These are phyloP conservation scores for Talaromyces rugulosus DNA, from an alignment of 2,329 filamentous ascomycete genomes.

Conservation along the genomic window DNA sequence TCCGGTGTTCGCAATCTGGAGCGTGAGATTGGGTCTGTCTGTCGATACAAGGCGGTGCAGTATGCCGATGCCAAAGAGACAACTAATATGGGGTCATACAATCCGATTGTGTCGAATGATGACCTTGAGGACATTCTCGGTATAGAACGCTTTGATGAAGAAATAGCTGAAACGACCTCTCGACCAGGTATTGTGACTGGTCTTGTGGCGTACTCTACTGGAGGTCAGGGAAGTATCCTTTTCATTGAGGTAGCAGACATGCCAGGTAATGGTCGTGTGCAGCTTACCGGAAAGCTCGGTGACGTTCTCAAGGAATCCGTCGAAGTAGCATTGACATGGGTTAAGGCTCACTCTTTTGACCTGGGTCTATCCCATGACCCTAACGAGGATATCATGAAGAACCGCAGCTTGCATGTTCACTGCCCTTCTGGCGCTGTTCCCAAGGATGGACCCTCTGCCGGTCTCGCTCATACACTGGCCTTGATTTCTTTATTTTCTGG, in stretches of 20 bases:
- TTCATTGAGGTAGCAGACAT: slow-evolving; percentile 99
- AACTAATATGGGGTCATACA: slow-evolving; percentile 65
- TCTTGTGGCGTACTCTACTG: slow-evolving; percentile 87
- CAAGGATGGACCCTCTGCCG: slow-evolving; percentile 81
- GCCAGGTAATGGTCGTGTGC: slow-evolving; percentile 86
- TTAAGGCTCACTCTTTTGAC: slow-evolving; percentile 91
- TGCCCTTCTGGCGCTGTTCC: slow-evolving; percentile 93
- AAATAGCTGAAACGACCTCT: slow-evolving; percentile 79
- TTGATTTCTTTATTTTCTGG: slow-evolving; percentile 85
- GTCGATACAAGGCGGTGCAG: slow-evolving; percentile 91
- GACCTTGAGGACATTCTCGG: slow-evolving; percentile 90
- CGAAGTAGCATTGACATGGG: slow-evolving; percentile 93
- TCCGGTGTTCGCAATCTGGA: slow-evolving; percentile 94
- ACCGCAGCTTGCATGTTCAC: slow-evolving; percentile 89
- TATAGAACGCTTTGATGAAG: slow-evolving; percentile 89
- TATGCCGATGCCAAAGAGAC: slow-evolving; percentile 85
- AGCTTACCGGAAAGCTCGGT: slow-evolving; percentile 92
- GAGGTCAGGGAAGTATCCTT: slow-evolving; percentile 89
- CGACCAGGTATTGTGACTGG: slow-evolving; percentile 92
- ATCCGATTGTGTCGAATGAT: slow-evolving; percentile 65
- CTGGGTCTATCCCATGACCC: slow-evolving; percentile 77
- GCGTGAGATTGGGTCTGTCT: slow-evolving; percentile 90
- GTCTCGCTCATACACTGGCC: slow-evolving; percentile 89
- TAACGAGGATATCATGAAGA: slow-evolving; percentile 91
- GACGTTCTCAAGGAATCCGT: slow-evolving; percentile 97